phyloP scores from a whole-genome alignment of 306 rosid species.

The Sindora glabra region DNA sequence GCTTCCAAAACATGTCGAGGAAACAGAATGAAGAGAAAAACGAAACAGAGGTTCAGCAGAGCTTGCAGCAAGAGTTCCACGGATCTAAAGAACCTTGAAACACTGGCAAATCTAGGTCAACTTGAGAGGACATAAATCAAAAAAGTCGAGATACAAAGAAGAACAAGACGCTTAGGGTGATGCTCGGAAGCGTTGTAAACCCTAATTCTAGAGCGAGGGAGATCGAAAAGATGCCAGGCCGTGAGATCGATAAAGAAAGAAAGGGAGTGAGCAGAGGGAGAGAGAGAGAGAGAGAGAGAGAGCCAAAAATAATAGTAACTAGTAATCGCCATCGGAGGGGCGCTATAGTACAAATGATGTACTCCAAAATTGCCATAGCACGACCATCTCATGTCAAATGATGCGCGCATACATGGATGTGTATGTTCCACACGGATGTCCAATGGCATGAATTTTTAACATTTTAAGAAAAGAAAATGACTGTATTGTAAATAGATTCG shows the following conservation, averaged over 20 bases:
- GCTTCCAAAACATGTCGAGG: slow-evolving; percentile 97
- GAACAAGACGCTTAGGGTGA: background rate
- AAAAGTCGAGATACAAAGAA: slow-evolving; percentile 16
- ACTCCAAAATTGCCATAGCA: slow-evolving; percentile 29
- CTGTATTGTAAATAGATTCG: too few species aligned
- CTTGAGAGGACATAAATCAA: background rate
- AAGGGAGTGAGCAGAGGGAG: background rate
- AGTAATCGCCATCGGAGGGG: slow-evolving; percentile 18
- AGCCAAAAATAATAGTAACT: slow-evolving; percentile 2
- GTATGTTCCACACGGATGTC: background rate
- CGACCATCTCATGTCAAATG: slow-evolving; percentile 13
- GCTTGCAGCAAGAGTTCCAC: slow-evolving; percentile 28
- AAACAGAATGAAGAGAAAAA: background rate
- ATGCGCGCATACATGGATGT: background rate
- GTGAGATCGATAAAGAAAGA: slow-evolving; percentile 47
- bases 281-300: slow-evolving; percentile 10
- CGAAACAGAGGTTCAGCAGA: slow-evolving; percentile 5
- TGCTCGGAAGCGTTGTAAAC: slow-evolving; percentile 42
- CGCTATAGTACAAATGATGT: slow-evolving; percentile 32
- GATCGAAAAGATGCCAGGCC: slow-evolving; percentile 53
- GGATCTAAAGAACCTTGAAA: slow-evolving; percentile 57
- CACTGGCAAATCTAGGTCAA: slow-evolving; percentile 26
- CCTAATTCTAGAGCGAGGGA: slow-evolving; percentile 65
- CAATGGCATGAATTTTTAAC: too few species aligned
- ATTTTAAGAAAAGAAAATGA: too few species aligned